Conservation (phyloP, 2,329 filamentous ascomycete genomes). For the Neospermospora avenae region DNA sequence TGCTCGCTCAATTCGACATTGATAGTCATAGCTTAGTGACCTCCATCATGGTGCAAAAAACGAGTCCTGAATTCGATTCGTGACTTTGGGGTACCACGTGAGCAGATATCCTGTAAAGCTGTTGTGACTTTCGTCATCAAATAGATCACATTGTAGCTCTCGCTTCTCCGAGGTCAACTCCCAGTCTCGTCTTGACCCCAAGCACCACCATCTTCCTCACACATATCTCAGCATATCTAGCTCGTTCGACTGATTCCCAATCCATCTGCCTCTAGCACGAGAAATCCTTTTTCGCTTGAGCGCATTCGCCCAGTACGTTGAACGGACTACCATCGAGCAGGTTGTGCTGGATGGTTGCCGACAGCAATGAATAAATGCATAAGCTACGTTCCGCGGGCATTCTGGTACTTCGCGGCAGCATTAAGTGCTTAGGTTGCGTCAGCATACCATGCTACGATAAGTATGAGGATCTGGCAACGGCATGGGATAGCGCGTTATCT, state of each 20-base stretch:
- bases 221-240: background rate
- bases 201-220: background rate
- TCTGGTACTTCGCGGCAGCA: background rate
- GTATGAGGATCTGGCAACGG: background rate
- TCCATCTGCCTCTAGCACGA: background rate
- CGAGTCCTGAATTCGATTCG: no score
- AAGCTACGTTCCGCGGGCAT: background rate
- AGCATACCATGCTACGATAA: background rate
- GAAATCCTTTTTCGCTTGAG: background rate
- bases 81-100: no score
- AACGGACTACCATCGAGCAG: background rate
- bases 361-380: background rate
- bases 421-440: background rate
- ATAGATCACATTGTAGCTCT: background rate
- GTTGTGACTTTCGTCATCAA: no score
- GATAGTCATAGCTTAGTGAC: no score
- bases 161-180: background rate
- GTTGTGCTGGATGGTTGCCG: background rate
- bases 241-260: background rate
- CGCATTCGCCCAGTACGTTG: background rate
- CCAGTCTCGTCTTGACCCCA: background rate
- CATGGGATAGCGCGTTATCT: background rate
- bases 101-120: no score
- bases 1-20: no score
- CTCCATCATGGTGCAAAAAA: no score